Evolutionary conservation across 495 filamentous ascomycete species (phyloP).

Genomic region (Lasiosphaeriaceae sp.): DNA sequence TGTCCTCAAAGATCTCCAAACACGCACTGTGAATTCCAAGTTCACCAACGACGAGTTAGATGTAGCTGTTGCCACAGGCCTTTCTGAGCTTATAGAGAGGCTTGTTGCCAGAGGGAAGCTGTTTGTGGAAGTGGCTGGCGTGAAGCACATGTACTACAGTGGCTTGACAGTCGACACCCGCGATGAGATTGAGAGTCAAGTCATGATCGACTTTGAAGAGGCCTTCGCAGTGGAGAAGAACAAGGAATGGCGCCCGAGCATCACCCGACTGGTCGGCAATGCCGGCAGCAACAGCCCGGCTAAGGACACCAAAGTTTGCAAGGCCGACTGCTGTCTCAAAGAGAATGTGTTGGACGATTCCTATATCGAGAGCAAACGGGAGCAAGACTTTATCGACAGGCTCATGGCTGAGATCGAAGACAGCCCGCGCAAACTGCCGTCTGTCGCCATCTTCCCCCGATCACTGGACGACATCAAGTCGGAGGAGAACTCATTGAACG

Average conservation of each 20-base stretch:
- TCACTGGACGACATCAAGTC: constrained; percentile 8
- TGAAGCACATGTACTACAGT: constrained; percentile 35
- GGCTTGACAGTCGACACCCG: constrained; percentile 25
- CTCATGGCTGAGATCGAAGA: constrained; percentile 11
- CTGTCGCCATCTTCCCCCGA: constrained; percentile 18
- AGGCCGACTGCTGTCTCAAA: constrained; percentile 19
- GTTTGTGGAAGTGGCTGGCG: constrained; percentile 27
- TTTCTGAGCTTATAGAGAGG: constrained; percentile 11
- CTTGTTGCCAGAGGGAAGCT: constrained; percentile 30
- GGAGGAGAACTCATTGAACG: constrained; percentile 13
- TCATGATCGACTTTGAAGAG: constrained; percentile 41
- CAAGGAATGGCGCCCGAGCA: constrained; percentile 9
- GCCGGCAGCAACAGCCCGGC: neutral
- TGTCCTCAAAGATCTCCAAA: neutral
- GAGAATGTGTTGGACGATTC: constrained; percentile 27
- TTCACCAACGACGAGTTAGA: constrained; percentile 6
- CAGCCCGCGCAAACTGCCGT: constrained; percentile 5
- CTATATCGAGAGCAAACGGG: constrained; percentile 28
- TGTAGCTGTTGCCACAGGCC: too few species aligned
- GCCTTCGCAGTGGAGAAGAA: constrained; percentile 23
- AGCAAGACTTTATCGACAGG: constrained; percentile 25
- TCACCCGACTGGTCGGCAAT: constrained; percentile 3
- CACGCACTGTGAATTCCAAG: neutral
- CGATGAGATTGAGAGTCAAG: constrained; percentile 43
- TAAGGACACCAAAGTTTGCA: constrained; percentile 1